Conservation (phyloP, 306 rosid genomes). For the Cicer arietinum region DNA sequence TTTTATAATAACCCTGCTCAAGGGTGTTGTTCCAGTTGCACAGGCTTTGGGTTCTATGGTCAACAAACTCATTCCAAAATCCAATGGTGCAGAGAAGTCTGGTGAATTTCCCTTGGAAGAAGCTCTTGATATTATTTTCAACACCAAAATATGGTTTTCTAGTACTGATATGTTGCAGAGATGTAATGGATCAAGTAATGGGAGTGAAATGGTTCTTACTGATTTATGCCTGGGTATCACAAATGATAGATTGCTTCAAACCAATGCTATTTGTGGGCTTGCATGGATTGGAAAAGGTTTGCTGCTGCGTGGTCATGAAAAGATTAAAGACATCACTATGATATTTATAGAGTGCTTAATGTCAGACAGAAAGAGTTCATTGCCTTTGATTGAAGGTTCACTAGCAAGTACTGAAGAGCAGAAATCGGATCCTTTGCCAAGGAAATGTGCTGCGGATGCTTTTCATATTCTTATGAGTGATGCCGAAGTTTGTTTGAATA, state of each 20-base stretch:
- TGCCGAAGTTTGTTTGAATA: conserved; percentile 85
- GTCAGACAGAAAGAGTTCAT: conserved; percentile 46
- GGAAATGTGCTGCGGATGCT: conserved; percentile 83
- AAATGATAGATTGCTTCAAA: conserved; percentile 62
- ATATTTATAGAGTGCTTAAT: conserved; percentile 69
- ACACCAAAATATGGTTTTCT: conserved; percentile 52
- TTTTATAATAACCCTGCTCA: conserved; percentile 63
- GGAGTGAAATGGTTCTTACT: conserved; percentile 57
- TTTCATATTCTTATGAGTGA: conserved; percentile 92
- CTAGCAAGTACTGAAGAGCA: conserved; percentile 44
- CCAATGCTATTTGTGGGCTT: conserved; percentile 77
- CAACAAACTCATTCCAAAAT: conserved; percentile 69
- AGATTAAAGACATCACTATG: conserved; percentile 75
- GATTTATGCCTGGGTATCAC: conserved; percentile 70
- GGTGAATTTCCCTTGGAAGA: conserved; percentile 68
- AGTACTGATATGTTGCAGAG: conserved; percentile 44
- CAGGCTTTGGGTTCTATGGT: conserved; percentile 94
- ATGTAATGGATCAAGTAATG: conserved; percentile 48
- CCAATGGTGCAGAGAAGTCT: conserved; percentile 51
- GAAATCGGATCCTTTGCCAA: conserved; percentile 55
- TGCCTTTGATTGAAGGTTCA: conserved; percentile 48
- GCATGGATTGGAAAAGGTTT: conserved; percentile 98
- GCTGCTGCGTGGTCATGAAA: conserved; percentile 84
- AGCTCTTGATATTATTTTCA: conserved; percentile 72
- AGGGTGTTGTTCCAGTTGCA: conserved; percentile 80